These are phyloP conservation scores for Apiospora arundinis DNA, from an alignment of 2,329 filamentous ascomycete genomes.

Conservation along the genomic window DNA sequence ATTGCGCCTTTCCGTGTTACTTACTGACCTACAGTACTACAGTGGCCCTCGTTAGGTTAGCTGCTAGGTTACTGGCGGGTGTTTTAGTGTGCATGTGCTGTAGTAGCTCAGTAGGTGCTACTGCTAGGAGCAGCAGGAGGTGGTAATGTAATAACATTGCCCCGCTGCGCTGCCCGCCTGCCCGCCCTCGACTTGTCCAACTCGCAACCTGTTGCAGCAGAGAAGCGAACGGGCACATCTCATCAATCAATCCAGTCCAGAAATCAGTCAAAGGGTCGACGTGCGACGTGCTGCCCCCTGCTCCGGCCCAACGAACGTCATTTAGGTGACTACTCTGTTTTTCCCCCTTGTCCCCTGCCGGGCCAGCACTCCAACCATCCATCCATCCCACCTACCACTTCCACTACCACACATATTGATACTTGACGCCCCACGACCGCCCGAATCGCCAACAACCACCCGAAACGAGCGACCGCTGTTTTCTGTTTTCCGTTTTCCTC, in stretches of 20 bases:
- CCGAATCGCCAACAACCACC: conserved; percentile 15
- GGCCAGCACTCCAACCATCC: neutral
- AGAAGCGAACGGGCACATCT: neutral
- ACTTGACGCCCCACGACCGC: conserved; percentile 20
- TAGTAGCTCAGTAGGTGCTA: neutral
- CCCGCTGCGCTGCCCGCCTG: neutral
- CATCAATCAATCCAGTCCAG: neutral
- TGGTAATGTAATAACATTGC: neutral
- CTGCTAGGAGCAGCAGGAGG: neutral
- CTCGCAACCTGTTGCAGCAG: neutral
- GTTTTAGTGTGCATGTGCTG: neutral
- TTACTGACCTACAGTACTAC: no score
- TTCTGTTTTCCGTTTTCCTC: no score
- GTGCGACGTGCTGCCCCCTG: no score
- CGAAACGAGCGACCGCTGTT: conserved; percentile 6
- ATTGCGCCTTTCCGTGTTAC: no score
- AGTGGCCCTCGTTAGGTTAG: neutral
- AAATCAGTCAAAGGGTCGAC: neutral
- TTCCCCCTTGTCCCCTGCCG: conserved; percentile 4
- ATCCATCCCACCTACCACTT: neutral
- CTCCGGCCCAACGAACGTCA: conserved; percentile 14
- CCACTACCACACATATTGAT: neutral
- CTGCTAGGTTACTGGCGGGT: neutral
- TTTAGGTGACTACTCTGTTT: conserved; percentile 7
- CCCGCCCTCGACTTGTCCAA: conserved; percentile 8